phyloP scores from a whole-genome alignment of 2,329 filamentous ascomycete species.

The Thielaviopsis euricoi region DNA sequence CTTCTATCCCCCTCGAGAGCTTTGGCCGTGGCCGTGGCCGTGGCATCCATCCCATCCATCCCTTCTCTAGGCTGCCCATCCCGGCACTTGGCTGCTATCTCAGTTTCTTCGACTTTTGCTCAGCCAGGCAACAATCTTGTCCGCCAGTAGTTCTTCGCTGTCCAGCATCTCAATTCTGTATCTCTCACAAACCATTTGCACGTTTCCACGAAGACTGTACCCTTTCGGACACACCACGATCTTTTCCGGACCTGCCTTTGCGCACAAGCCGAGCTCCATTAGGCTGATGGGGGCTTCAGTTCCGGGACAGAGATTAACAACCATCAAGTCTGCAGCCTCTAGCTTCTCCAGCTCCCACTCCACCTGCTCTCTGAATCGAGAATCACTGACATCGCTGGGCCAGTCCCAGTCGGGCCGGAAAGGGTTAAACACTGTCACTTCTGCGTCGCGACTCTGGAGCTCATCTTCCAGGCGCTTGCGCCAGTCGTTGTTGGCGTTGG shows the following conservation, averaged over 20 bases:
- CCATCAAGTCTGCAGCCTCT: conserved; percentile 34
- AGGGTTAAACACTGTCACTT: conserved; percentile 42
- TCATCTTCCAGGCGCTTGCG: conserved; percentile 26
- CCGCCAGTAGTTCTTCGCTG: conserved; percentile 10
- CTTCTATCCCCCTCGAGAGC: background rate
- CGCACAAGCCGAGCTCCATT: conserved; percentile 42
- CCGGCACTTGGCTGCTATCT: background rate
- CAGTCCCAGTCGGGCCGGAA: conserved; percentile 41
- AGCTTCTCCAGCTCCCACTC: conserved; percentile 45
- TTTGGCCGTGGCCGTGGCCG: background rate
- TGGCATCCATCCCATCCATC: background rate
- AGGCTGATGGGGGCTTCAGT: conserved; percentile 40
- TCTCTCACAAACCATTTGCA: conserved; percentile 37
- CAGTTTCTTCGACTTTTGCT: background rate
- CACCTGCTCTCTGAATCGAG: conserved; percentile 35
- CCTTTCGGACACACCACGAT: conserved; percentile 35
- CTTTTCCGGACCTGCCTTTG: conserved; percentile 21
- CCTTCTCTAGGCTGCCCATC: background rate
- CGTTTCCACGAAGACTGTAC: conserved; percentile 44
- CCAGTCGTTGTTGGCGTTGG: conserved; percentile 33
- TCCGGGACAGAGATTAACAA: conserved; percentile 36
- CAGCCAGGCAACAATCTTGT: background rate
- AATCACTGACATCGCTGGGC: conserved; percentile 30
- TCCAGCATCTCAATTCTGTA: conserved; percentile 29
- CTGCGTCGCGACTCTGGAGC: conserved; percentile 22